Evolutionary conservation across 2,329 filamentous ascomycete species (phyloP).

Genomic region (Penicillium aurantiogriseum): DNA sequence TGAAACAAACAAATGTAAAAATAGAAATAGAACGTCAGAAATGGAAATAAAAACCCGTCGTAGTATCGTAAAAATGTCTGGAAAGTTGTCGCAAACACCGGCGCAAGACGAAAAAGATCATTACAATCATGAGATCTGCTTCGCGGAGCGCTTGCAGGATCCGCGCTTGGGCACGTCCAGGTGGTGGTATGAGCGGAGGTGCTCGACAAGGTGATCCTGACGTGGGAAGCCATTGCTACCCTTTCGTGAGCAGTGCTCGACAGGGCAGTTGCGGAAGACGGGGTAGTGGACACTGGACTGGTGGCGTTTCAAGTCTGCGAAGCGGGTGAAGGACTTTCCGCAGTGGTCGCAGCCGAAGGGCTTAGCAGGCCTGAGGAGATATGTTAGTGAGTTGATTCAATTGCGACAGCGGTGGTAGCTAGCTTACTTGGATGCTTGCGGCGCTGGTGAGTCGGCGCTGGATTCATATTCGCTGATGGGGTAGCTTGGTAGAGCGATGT

Average conservation of each 20-base stretch:
- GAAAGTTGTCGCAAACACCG: not conserved
- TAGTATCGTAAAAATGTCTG: conserved; percentile 1
- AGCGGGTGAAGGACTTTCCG: conserved; percentile 45
- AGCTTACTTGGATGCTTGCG: conserved; percentile 27
- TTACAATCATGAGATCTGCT: conserved; percentile 11
- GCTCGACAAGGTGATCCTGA: conserved; percentile 58
- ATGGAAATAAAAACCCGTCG: not conserved
- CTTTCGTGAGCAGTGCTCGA: conserved; percentile 47
- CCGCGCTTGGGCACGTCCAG: conserved; percentile 45
- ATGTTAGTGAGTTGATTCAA: conserved; percentile 5
- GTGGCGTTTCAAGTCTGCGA: conserved; percentile 52
- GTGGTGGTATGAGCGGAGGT: conserved; percentile 56
- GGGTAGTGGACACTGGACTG: conserved; percentile 48
- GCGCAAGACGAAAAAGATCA: not conserved
- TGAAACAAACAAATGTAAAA: not conserved
- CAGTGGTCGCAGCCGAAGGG: conserved; percentile 36
- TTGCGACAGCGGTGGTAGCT: not conserved
- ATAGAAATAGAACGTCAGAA: not conserved
- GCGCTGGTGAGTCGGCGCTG: conserved; percentile 19
- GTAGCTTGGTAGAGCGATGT: conserved; percentile 18
- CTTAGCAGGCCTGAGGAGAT: conserved; percentile 26
- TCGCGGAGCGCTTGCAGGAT: conserved; percentile 30
- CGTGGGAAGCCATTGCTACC: conserved; percentile 54
- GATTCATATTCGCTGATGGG: conserved; percentile 15
- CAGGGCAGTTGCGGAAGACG: conserved; percentile 45